Base-by-base conservation (phyloP, 2,329 filamentous ascomycete genomes). In the Phialemoniopsis sp. region DNA sequence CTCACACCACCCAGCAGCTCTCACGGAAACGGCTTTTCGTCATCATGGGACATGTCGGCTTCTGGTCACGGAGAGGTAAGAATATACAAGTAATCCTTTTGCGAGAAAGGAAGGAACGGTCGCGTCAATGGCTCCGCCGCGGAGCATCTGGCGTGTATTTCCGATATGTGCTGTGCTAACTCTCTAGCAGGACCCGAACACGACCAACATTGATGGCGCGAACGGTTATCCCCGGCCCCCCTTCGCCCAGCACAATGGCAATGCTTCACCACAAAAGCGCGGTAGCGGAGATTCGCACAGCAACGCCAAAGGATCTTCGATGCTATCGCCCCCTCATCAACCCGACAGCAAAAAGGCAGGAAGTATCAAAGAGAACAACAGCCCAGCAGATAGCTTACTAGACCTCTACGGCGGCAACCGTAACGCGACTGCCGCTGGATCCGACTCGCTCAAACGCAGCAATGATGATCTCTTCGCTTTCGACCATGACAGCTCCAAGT, bases 401-500 rank as follows among this genome's bases (percentile, higher is more conserved):
- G 70, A 75, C 33, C 56, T 69, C 36, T 68, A 71, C 50, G 50
- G 43, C 6, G 39, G 44, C 10, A 37, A 34, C 16, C 21, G 21
- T 10, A 26, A 10, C 21, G 21, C 21, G 6, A 26, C 6, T 26
- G 21, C 21, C 21, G 6, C 21, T 10, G 21, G 21, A 26, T 26
- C 21, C 21, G 50, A 48, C 8, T 32, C 45, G 6, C 45, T 41
- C 40, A 53, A 47, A 32, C 49, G 46, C 36, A 47, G 49, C 16
- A 54, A 58, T 28, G 37, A 56, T 39, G 52, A 54, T 10, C 49
- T 49, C 21, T 26, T 6, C 21, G 6, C 10, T 6, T 26, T 26
- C 8, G 65, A 70, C 28, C 64, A 70, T 28, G 81, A 85, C 44
- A 72, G 79, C 44, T 85, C 81, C 26, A 84, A 87, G 59, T 93